Evolutionary conservation across 495 filamentous ascomycete species (phyloP).

Genomic region (Penicillium crystallinum): DNA sequence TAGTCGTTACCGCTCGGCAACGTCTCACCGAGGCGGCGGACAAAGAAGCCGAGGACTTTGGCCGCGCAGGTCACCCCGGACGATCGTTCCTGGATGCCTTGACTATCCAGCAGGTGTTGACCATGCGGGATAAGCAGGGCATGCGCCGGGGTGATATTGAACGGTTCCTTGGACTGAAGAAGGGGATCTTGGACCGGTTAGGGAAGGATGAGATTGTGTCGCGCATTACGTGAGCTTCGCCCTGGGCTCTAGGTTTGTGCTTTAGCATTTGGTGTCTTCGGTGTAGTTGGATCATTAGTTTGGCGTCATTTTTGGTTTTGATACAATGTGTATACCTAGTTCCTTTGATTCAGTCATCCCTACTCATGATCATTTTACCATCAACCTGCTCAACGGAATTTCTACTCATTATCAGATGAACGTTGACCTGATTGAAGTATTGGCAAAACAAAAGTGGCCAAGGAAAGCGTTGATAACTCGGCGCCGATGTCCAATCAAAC

Average conservation of each 20-base stretch:
- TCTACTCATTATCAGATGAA: not conserved
- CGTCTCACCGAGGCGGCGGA: conserved; percentile 44
- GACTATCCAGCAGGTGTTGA: conserved; percentile 56
- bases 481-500: conserved; percentile 14
- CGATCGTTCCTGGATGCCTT: conserved; percentile 57
- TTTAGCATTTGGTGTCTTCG: not conserved
- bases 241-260: not conserved
- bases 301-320: not conserved
- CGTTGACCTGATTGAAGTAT: not conserved
- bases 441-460: not conserved
- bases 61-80: conserved; percentile 37
- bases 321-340: not conserved
- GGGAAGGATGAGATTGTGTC: conserved; percentile 49
- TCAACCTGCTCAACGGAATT: not conserved
- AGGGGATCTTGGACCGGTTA: conserved; percentile 51
- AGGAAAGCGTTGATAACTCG: not conserved
- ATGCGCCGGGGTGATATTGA: conserved; percentile 53
- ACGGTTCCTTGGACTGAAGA: conserved; percentile 50
- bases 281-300: not conserved
- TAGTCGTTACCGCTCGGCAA: conserved; percentile 43
- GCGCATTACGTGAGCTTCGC: conserved; percentile 17
- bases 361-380: conserved; percentile 1
- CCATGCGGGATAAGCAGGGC: conserved; percentile 53
- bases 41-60: conserved; percentile 42
- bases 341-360: not conserved